Conservation (phyloP, 805 yeast genomes). For the Yarrowia keelungensis region DNA sequence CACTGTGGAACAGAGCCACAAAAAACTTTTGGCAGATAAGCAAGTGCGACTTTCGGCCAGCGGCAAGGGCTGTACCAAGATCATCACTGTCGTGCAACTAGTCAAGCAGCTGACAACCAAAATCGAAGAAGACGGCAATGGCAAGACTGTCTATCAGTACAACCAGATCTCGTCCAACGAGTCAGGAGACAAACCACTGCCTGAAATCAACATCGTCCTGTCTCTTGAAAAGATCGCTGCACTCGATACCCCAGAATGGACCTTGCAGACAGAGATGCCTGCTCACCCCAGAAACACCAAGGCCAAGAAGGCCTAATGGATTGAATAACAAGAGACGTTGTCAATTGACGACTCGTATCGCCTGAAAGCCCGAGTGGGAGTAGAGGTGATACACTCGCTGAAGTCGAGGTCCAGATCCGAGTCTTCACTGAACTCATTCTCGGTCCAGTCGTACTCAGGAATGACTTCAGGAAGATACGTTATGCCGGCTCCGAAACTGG, state of each 20-base stretch:
- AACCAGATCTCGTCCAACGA: conserved; percentile 36
- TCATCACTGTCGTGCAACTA: conserved; percentile 43
- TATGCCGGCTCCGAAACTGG: background rate
- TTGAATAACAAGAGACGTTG: background rate
- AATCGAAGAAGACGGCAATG: conserved; percentile 1
- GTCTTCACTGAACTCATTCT: conserved; percentile 3
- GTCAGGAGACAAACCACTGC: background rate
- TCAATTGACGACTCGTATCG: background rate
- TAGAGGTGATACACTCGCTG: background rate
- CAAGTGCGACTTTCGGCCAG: conserved; percentile 37
- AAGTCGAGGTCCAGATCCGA: conserved; percentile 2
- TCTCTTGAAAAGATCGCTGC: conserved; percentile 38
- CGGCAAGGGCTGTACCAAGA: conserved; percentile 42
- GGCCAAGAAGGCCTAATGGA: conserved; percentile 5
- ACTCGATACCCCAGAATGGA: conserved; percentile 20
- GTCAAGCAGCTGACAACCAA: conserved; percentile 41
- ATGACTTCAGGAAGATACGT: conserved; percentile 10
- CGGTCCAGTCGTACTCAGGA: conserved; percentile 15
- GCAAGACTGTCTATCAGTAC: conserved; percentile 42
- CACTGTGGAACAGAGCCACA: conserved; percentile 21
- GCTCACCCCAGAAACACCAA: conserved; percentile 6
- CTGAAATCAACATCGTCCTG: conserved; percentile 18
- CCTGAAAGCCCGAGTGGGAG: conserved; percentile 3
- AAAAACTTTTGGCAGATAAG: conserved; percentile 7
- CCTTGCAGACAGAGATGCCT: conserved; percentile 19